A percentile compares a stretch with the other conserved stretches of the same genome.
Conservation (phyloP, 2,329 filamentous ascomycete genomes). For the Kalaharituber pfeilii region DNA sequence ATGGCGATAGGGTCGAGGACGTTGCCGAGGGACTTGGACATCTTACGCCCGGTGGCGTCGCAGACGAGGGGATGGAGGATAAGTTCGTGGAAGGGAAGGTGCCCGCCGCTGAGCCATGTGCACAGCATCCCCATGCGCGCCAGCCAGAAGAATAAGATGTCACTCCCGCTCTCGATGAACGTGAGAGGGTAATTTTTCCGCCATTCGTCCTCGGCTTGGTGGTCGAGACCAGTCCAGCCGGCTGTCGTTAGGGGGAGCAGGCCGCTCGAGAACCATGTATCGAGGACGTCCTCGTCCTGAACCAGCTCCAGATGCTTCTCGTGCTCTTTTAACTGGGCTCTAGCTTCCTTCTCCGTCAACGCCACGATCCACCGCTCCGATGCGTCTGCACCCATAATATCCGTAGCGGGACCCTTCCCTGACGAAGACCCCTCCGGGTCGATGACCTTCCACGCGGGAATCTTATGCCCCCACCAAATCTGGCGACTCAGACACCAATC, state of each 20-base stretch:
- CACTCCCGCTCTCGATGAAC: constrained; percentile 20
- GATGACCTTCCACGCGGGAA: constrained; percentile 19
- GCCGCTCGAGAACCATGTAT: constrained; percentile 22
- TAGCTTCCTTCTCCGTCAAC: constrained; percentile 13
- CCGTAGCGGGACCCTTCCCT: constrained; percentile 3
- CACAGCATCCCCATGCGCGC: constrained; percentile 21
- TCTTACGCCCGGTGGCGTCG: constrained; percentile 18
- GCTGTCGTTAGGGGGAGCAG: constrained; percentile 19
- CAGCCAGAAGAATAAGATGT: constrained; percentile 22
- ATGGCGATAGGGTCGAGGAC: constrained; percentile 19
- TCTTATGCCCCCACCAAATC: constrained; percentile 22
- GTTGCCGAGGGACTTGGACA: constrained; percentile 22
- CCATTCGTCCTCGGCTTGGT: constrained; percentile 4
- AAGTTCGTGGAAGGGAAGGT: constrained; percentile 20
- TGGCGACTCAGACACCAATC: constrained; percentile 22
- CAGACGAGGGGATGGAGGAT: constrained; percentile 19
- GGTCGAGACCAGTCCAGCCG: constrained; percentile 15
- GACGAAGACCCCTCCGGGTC: constrained; percentile 2
- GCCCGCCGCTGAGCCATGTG: constrained; percentile 16
- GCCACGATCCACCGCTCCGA: constrained; percentile 16
- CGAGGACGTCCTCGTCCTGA: constrained; percentile 19
- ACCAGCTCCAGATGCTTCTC: constrained; percentile 10
- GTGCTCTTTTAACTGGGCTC: constrained; percentile 12
- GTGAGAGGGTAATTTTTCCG: constrained; percentile 17
- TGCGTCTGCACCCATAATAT: neutral